phyloP scores from a whole-genome alignment of 305 asterid genomes.

The Fraxinus platypoda region DNA sequence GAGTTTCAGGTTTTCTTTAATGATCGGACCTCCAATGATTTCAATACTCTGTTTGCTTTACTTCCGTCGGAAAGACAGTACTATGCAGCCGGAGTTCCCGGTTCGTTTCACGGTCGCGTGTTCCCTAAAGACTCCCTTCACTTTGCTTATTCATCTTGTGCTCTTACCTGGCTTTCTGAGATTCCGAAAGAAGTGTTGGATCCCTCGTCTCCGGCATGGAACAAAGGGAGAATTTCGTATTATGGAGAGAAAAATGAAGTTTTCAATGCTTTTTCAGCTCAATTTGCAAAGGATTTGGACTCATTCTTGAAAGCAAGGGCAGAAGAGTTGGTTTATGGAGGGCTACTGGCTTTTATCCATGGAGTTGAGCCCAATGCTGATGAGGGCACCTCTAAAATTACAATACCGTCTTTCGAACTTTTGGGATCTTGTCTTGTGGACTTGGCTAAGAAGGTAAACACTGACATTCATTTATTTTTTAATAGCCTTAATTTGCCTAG shows the following conservation, averaged over 20 bases:
- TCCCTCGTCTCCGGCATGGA: background rate
- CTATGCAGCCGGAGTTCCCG: constrained; percentile 21
- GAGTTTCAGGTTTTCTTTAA: constrained; percentile 22
- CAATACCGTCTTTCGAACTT: constrained; percentile 27
- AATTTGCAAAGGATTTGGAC: background rate
- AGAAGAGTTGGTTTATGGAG: too few relatives aligned
- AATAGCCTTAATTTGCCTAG: too few relatives aligned
- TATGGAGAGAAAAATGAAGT: background rate
- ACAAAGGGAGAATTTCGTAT: constrained; percentile 7
- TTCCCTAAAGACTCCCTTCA: background rate
- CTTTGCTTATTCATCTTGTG: constrained; percentile 13
- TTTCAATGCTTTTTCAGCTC: too few relatives aligned
- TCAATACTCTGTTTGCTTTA: constrained; percentile 15
- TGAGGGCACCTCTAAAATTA: constrained; percentile 26
- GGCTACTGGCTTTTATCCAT: too few relatives aligned
- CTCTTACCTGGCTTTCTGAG: constrained; percentile 15
- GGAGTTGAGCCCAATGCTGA: constrained; percentile 4
- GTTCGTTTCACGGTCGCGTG: constrained; percentile 4
- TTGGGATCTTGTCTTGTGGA: constrained; percentile 43
- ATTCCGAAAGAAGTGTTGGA: background rate
- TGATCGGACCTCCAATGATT: constrained; percentile 7
- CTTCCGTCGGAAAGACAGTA: constrained; percentile 5
- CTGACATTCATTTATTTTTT: too few relatives aligned
- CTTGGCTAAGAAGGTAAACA: constrained; percentile 43
- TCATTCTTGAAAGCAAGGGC: constrained; percentile 16